phyloP scores from a whole-genome alignment of 768 basidiomycete species.

The Suillus variegatus region DNA sequence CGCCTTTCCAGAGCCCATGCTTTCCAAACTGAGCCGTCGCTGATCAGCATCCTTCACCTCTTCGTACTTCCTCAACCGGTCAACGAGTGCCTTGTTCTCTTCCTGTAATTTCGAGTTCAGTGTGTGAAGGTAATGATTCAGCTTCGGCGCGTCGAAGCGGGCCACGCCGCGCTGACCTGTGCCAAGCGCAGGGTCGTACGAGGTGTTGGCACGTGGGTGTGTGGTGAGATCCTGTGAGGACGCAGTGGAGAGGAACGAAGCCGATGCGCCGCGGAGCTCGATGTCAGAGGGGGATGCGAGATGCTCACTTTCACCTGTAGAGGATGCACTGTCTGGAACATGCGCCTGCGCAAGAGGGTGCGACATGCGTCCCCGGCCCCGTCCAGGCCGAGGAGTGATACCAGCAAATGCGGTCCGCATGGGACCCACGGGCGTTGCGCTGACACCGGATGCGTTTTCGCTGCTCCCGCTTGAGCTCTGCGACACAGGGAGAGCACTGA shows the following conservation, averaged over 20 bases:
- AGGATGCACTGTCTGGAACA: slow-evolving; percentile 41
- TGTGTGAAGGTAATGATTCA: slow-evolving; percentile 85
- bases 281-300: slow-evolving; percentile 46
- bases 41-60: slow-evolving; percentile 40
- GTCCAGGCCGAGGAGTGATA: slow-evolving; percentile 62
- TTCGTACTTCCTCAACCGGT: slow-evolving; percentile 53
- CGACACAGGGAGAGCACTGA: slow-evolving; percentile 63
- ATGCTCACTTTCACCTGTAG: slow-evolving; percentile 24
- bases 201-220: slow-evolving; percentile 78
- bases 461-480: slow-evolving; percentile 30
- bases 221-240: slow-evolving; percentile 89
- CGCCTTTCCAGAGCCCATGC: slow-evolving; percentile 31
- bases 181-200: slow-evolving; percentile 83
- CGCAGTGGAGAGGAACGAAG: slow-evolving; percentile 77
- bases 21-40: slow-evolving; percentile 26
- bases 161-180: slow-evolving; percentile 68
- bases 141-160: slow-evolving; percentile 80
- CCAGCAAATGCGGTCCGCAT: slow-evolving; percentile 60
- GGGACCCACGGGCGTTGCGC: slow-evolving; percentile 34
- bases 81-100: slow-evolving; percentile 73
- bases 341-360: slow-evolving; percentile 67
- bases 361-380: slow-evolving; percentile 45
- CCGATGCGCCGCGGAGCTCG: slow-evolving; percentile 44
- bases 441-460: slow-evolving; percentile 33
- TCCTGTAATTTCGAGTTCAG: slow-evolving; percentile 82